phyloP scores from a whole-genome alignment of 176 grass and related monocot species.

The Oryza punctata region DNA sequence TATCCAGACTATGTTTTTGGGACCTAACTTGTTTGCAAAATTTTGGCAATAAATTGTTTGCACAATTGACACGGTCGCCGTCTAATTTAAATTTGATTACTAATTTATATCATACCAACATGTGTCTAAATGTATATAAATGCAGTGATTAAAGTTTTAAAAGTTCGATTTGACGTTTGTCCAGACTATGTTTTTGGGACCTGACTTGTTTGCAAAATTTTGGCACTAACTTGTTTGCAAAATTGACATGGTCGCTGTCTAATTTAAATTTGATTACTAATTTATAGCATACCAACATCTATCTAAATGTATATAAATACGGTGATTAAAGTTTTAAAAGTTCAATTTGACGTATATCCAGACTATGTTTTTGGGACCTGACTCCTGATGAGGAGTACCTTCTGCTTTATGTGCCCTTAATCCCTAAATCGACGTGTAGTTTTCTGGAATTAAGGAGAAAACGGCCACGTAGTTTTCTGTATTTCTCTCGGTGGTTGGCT shows the following conservation, averaged over 20 bases:
- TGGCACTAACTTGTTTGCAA: not conserved
- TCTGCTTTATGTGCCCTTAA: not conserved
- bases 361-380: not conserved
- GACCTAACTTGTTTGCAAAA: not conserved
- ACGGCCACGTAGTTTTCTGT: not conserved
- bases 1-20: not conserved
- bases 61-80: not conserved
- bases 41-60: not conserved
- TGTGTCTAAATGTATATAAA: not conserved
- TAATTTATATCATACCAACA: too few relatives aligned
- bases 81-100: not conserved
- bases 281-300: not conserved
- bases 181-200: not conserved
- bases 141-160: not conserved
- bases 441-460: constrained; percentile 27
- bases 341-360: not conserved
- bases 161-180: not conserved
- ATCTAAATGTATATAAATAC: not conserved
- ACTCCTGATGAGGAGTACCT: not conserved
- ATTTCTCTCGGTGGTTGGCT: constrained; percentile 35
- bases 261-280: not conserved
- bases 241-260: not conserved
- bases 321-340: not conserved
- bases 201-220: not conserved
- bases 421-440: not conserved